Conservation (phyloP, 768 basidiomycete genomes). For the Tylopilus plumbeoviolaceoides region DNA sequence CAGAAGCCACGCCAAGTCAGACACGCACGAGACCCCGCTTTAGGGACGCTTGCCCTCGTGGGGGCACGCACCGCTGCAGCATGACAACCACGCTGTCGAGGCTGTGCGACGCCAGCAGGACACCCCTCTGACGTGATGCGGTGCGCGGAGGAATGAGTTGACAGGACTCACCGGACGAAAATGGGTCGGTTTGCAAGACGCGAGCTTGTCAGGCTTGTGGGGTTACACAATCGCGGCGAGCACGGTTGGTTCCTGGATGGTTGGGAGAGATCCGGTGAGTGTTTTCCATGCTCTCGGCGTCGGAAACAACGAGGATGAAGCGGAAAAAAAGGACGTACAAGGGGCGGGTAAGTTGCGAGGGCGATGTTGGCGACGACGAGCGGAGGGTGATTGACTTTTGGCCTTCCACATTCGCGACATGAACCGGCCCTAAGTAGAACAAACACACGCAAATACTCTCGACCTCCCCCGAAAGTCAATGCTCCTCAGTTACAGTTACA, state of each 20-base stretch:
- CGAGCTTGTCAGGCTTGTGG: conserved; percentile 20
- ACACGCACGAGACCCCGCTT: conserved; percentile 27
- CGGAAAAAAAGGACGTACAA: conserved; percentile 18
- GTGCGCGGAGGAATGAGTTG: neutral
- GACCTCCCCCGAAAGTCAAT: too few species aligned
- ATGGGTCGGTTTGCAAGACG: conserved; percentile 15
- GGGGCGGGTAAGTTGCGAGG: conserved; percentile 13
- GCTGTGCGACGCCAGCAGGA: conserved; percentile 21
- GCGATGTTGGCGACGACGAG: conserved; percentile 30
- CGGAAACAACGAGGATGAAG: neutral
- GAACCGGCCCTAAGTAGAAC: conserved; percentile 30
- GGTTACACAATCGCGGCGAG: conserved; percentile 25
- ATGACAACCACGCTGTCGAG: conserved; percentile 30
- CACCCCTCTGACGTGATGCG: conserved; percentile 4
- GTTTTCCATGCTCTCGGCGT: neutral
- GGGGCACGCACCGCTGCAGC: conserved; percentile 16
- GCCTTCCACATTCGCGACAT: conserved; percentile 23
- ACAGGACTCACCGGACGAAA: conserved; percentile 22
- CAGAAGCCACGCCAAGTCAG: conserved; percentile 13
- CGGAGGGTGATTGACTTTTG: conserved; percentile 22
- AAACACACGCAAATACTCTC: conserved; percentile 28
- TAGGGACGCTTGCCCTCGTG: conserved; percentile 12
- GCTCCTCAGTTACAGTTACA: too few species aligned
- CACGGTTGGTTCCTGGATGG: conserved; percentile 23
- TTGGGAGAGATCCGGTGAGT: conserved; percentile 22